Percentiles rank a stretch among this genome's conserved stretches.
These are phyloP conservation scores for Pseudogymnoascus sp. DNA, from an alignment of 2,329 filamentous ascomycete genomes.

Conservation along the genomic window DNA sequence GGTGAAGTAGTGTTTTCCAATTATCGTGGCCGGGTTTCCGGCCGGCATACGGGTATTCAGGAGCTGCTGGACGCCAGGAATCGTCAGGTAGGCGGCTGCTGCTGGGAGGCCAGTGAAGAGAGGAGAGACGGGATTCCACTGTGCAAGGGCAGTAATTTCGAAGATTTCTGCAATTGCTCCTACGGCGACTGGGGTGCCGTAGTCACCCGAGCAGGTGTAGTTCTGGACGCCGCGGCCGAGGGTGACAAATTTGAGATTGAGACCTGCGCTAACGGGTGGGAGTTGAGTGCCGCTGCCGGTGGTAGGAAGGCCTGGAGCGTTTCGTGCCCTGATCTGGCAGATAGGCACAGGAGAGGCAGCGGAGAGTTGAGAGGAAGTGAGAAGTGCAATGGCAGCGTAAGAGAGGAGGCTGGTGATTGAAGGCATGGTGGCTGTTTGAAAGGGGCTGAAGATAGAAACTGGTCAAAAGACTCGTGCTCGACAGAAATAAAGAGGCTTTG, in stretches of 20 bases:
- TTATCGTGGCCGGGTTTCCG: not conserved
- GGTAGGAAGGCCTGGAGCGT: slow-evolving; percentile 17
- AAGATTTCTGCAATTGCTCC: slow-evolving; percentile 27
- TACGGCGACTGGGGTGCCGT: slow-evolving; percentile 15
- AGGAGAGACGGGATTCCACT: slow-evolving; percentile 10
- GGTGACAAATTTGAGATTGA: slow-evolving; percentile 23
- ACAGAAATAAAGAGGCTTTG: not conserved
- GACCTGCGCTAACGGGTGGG: slow-evolving; percentile 17
- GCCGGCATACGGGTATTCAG: not conserved
- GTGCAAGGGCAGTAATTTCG: slow-evolving; percentile 23
- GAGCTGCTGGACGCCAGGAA: slow-evolving; percentile 10
- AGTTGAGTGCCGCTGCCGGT: slow-evolving; percentile 20
- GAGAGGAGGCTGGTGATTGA: slow-evolving; percentile 17
- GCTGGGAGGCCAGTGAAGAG: slow-evolving; percentile 15
- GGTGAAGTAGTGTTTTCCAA: slow-evolving; percentile 25
- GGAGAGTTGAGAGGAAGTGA: slow-evolving; percentile 15
- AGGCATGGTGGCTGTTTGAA: slow-evolving; percentile 16
- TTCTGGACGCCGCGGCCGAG: slow-evolving; percentile 28
- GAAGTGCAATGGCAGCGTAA: slow-evolving; percentile 18
- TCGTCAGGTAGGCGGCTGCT: slow-evolving; percentile 16
- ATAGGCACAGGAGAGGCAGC: slow-evolving; percentile 15
- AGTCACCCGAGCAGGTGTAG: slow-evolving; percentile 23
- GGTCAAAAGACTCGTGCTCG: not conserved
- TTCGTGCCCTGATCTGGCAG: not conserved
- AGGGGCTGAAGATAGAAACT: not conserved